A percentile compares a stretch with the other conserved stretches of the same genome.
phyloP scores from a whole-genome alignment of 2,329 filamentous ascomycete species.

The Fusarium pilosicola region DNA sequence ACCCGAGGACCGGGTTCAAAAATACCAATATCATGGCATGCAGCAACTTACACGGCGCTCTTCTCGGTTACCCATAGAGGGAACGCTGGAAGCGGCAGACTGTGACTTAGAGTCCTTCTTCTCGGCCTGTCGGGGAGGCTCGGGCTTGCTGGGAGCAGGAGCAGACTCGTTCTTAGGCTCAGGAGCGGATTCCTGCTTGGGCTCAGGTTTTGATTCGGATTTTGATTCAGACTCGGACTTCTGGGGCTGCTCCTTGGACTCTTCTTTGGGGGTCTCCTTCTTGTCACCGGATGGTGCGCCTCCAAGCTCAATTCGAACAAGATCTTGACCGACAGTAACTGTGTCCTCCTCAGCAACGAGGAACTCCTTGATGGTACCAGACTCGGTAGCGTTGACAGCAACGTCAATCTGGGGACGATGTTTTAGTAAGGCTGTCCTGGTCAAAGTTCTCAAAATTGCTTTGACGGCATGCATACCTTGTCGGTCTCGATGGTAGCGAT shows the following conservation, averaged over 20 bases:
- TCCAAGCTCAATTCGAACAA: constrained; percentile 86
- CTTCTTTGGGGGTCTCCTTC: constrained; percentile 47
- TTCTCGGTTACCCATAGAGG: constrained; percentile 75
- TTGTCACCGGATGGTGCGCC: constrained; percentile 59
- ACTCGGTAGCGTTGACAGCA: constrained; percentile 90
- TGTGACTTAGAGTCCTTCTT: constrained; percentile 44
- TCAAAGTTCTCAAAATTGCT: background rate
- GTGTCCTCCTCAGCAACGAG: constrained; percentile 94
- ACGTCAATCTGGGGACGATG: constrained; percentile 80
- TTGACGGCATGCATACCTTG: constrained; percentile 71
- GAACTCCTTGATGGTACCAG: constrained; percentile 91
- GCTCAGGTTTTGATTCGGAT: constrained; percentile 49
- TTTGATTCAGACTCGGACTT: constrained; percentile 50
- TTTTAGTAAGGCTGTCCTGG: constrained; percentile 9
- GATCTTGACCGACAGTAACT: constrained; percentile 91
- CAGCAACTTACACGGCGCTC: constrained; percentile 79
- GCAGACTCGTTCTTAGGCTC: constrained; percentile 49
- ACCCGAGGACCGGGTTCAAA: background rate
- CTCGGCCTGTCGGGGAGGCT: constrained; percentile 33
- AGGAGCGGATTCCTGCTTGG: constrained; percentile 44
- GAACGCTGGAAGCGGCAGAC: constrained; percentile 40
- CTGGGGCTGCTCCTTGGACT: constrained; percentile 51
- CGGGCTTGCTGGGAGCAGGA: constrained; percentile 41
- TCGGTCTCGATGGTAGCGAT: constrained; percentile 99
- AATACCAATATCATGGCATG: background rate